A percentile compares a stretch with the other conserved stretches of the same genome.
Evolutionary conservation across 1,284 basidiomycete species (phyloP).

Genomic region (Peniophora sp.): DNA sequence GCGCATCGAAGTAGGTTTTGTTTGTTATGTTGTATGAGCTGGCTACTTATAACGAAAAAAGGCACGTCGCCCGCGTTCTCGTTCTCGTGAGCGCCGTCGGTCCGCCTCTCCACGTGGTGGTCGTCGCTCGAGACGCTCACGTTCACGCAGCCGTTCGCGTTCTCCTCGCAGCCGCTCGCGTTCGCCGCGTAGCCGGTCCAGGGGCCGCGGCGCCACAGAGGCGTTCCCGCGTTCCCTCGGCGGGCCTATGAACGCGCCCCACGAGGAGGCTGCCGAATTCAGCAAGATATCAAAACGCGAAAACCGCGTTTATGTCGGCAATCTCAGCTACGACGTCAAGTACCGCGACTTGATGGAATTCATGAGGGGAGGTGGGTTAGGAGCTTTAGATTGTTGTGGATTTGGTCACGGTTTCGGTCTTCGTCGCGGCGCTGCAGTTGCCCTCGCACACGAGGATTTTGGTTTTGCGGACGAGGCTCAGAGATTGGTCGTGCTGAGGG

Average conservation of each 20-base stretch:
- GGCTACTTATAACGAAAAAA: constrained; percentile 10
- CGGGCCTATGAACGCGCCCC: constrained; percentile 85
- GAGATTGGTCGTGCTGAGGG: not conserved
- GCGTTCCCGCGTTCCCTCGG: constrained; percentile 74
- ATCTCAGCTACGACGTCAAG: constrained; percentile 95
- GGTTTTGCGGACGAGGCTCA: constrained; percentile 1
- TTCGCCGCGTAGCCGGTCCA: constrained; percentile 46
- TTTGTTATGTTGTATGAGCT: constrained; percentile 8
- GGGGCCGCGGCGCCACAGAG: constrained; percentile 54
- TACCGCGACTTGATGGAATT: constrained; percentile 97
- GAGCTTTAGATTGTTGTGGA: constrained; percentile 47
- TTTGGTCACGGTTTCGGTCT: constrained; percentile 11
- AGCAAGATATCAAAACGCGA: constrained; percentile 93
- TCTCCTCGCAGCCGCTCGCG: constrained; percentile 48
- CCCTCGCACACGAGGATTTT: not conserved
- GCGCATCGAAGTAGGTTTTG: constrained; percentile 49
- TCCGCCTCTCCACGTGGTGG: constrained; percentile 48
- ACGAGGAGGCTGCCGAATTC: constrained; percentile 84
- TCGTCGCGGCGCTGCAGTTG: constrained; percentile 5
- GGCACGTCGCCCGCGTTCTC: constrained; percentile 42
- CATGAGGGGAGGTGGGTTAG: constrained; percentile 97
- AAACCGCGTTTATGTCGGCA: constrained; percentile 97
- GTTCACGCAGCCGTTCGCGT: constrained; percentile 47
- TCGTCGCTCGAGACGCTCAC: constrained; percentile 37
- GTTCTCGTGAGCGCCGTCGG: constrained; percentile 51